Evolutionary conservation across 169 alveolate species (phyloP).

Genomic region (Eimeria zaria): DNA sequence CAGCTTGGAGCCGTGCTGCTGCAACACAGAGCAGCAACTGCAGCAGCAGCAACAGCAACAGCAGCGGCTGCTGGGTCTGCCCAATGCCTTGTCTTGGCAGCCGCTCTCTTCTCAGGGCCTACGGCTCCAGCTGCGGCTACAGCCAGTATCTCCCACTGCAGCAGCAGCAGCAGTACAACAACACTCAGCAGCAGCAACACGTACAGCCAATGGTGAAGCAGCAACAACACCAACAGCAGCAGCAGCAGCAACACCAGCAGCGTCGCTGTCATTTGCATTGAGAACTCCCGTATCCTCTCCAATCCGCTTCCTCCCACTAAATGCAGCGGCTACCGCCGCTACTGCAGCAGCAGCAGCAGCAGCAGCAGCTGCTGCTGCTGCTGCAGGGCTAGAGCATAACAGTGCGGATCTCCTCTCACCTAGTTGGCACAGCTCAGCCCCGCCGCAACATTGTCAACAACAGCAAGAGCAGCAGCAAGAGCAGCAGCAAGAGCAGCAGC

Average conservation of each 20-base stretch:
- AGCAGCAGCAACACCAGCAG: not conserved
- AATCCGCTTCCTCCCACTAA: slow-evolving; percentile 11
- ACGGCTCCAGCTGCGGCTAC: slow-evolving; percentile 19
- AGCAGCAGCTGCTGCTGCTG: slow-evolving; percentile 56
- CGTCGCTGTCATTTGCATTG: not conserved
- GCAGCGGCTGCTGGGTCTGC: slow-evolving; percentile 11
- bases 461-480: slow-evolving; percentile 22
- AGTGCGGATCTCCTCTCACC: not conserved
- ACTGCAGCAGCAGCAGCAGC: slow-evolving; percentile 7
- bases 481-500: slow-evolving; percentile 24
- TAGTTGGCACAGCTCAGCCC: not conserved
- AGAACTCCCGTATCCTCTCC: not conserved
- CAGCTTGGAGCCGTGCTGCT: not conserved
- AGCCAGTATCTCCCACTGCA: not conserved
- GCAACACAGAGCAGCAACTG: slow-evolving; percentile 6
- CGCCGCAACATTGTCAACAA: not conserved
- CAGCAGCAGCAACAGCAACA: slow-evolving; percentile 54
- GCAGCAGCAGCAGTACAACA: not conserved
- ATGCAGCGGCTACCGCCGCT: not conserved
- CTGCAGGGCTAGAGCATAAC: not conserved
- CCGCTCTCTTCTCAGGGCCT: not conserved
- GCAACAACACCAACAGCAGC: not conserved
- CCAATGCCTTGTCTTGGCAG: slow-evolving; percentile 10
- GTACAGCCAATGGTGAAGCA: not conserved
- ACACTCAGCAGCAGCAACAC: slow-evolving; percentile 15